A percentile compares a stretch with the other conserved stretches of the same genome.
phyloP scores from a whole-genome alignment of 257 asterid species.

The Fraxinus cuspidata region DNA sequence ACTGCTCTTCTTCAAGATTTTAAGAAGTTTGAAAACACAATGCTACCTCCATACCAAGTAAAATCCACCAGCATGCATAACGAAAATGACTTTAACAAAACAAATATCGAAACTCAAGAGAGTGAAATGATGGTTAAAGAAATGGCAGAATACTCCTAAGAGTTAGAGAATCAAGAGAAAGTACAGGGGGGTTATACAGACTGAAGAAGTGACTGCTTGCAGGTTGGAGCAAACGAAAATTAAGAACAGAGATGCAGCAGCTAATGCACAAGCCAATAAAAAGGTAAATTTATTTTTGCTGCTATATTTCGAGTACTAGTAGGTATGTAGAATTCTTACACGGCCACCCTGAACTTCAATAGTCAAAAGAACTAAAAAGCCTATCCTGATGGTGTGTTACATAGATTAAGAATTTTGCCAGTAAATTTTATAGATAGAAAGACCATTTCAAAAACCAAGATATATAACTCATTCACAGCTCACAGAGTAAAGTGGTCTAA shows the following conservation, averaged over 20 bases:
- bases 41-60: conserved; percentile 22
- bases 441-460: conserved; percentile 5
- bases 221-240: conserved; percentile 26
- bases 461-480: background rate
- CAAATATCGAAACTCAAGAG: conserved; percentile 27
- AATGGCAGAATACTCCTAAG: conserved; percentile 20
- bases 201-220: conserved; percentile 36
- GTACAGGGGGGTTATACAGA: conserved; percentile 34
- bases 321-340: conserved; percentile 3
- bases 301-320: background rate
- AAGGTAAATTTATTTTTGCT: conserved; percentile 21
- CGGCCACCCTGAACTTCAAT: background rate
- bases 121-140: conserved; percentile 29
- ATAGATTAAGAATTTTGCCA: background rate
- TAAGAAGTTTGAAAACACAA: conserved; percentile 28
- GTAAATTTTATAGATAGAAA: background rate
- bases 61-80: conserved; percentile 1
- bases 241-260: conserved; percentile 36
- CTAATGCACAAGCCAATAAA: conserved; percentile 28
- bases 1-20: conserved; percentile 29
- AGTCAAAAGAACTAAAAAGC: background rate
- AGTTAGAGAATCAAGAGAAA: conserved; percentile 37
- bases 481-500: background rate
- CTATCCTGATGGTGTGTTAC: conserved; percentile 7
- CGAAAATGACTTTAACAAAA: background rate